A percentile compares a stretch with the other conserved stretches of the same genome.
Conservation (phyloP, 2,329 filamentous ascomycete genomes). For the Bipolaris cookei region DNA sequence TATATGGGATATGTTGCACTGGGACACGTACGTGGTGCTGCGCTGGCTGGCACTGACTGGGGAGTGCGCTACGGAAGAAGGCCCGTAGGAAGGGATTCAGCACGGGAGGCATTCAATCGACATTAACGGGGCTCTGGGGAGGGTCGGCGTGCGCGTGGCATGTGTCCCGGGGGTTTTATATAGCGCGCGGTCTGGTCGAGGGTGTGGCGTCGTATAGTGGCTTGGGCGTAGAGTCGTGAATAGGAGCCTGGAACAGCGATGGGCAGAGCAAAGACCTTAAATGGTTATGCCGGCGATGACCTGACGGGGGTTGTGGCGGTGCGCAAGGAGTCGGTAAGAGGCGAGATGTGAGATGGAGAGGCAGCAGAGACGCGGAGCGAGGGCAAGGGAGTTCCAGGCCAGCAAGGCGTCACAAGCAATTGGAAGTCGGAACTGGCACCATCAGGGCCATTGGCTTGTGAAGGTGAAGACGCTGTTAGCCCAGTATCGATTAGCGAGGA, state of each 20-base stretch:
- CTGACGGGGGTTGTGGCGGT: slow-evolving; percentile 7
- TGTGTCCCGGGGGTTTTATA: slow-evolving; percentile 31
- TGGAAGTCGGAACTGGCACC: slow-evolving; percentile 15
- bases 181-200: slow-evolving; percentile 30
- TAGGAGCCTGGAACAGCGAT: slow-evolving; percentile 32
- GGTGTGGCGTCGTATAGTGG: background rate
- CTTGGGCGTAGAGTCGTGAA: slow-evolving; percentile 23
- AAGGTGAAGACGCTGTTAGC: slow-evolving; percentile 26
- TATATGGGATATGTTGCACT: background rate
- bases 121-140: slow-evolving; percentile 31
- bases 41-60: slow-evolving; percentile 86
- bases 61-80: slow-evolving; percentile 96
- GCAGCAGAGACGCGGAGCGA: slow-evolving; percentile 3
- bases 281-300: slow-evolving; percentile 1
- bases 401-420: slow-evolving; percentile 12
- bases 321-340: background rate
- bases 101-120: slow-evolving; percentile 83
- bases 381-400: slow-evolving; percentile 2
- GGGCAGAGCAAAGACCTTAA: slow-evolving; percentile 22
- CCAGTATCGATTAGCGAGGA: slow-evolving; percentile 22
- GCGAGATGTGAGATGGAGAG: background rate
- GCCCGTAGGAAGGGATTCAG: slow-evolving; percentile 98
- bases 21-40: slow-evolving; percentile 74
- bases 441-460: slow-evolving; percentile 31
- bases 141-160: slow-evolving; percentile 33